A percentile compares a stretch with the other conserved stretches of the same genome.
Evolutionary conservation across 75 land plant species (phyloP).

Genomic region (Selaginella tamariscina): DNA sequence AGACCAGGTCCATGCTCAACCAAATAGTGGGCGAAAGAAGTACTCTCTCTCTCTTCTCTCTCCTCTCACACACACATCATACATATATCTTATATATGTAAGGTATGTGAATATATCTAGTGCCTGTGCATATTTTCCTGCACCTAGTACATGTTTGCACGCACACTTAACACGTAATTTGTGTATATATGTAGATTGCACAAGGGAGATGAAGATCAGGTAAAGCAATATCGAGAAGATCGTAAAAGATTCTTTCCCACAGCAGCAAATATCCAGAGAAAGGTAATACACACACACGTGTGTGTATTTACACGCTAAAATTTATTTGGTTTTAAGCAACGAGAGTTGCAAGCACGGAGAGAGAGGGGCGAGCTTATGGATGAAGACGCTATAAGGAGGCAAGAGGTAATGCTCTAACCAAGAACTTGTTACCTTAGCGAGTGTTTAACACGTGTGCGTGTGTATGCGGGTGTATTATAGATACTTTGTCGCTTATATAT

Average conservation of each 20-base stretch:
- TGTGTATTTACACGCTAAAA: too few species aligned
- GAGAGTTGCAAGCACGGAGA: constrained; percentile 26
- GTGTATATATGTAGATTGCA: too few species aligned
- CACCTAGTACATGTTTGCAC: too few species aligned
- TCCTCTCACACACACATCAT: too few species aligned
- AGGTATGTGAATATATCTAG: too few species aligned
- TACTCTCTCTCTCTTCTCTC: neutral
- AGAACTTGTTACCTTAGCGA: neutral
- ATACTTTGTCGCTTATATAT: too few species aligned
- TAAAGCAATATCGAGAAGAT: constrained; percentile 66
- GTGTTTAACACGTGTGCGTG: neutral
- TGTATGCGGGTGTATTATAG: too few species aligned
- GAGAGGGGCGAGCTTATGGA: constrained; percentile 30
- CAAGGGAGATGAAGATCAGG: constrained; percentile 51
- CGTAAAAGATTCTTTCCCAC: constrained; percentile 71
- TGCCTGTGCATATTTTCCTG: too few species aligned
- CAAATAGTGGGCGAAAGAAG: neutral
- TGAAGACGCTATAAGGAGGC: constrained; percentile 40
- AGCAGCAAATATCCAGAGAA: constrained; percentile 40
- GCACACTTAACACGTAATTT: too few species aligned
- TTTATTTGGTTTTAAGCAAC: constrained; percentile 32
- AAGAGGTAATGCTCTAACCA: constrained; percentile 38
- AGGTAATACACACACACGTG: constrained; percentile 34
- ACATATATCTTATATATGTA: too few species aligned
- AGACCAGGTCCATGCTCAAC: constrained; percentile 17